phyloP scores from a whole-genome alignment of 176 grass and related monocot genomes.

The Zoysia japonica region DNA sequence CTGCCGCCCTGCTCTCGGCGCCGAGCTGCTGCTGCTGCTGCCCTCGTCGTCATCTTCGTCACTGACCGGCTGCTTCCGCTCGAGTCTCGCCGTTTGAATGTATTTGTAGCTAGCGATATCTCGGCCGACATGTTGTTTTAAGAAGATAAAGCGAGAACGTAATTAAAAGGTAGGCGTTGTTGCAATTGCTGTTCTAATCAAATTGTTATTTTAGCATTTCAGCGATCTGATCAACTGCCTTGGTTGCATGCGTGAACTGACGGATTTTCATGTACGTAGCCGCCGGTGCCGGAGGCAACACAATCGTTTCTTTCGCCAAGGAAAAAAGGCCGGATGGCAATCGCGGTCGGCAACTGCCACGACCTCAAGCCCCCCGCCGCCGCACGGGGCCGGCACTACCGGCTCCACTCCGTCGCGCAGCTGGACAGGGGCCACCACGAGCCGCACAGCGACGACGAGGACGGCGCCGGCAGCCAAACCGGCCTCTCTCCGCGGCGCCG shows the following conservation, averaged over 20 bases:
- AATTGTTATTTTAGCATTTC: not conserved
- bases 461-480: conserved; percentile 9
- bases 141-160: conserved; percentile 14
- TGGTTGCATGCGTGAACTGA: not conserved
- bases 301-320: not conserved
- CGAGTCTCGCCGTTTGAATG: conserved; percentile 32
- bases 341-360: conserved; percentile 55
- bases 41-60: conserved; percentile 9
- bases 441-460: not conserved
- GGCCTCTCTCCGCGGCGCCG: conserved; percentile 52
- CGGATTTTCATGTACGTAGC: not conserved
- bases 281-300: conserved; percentile 21
- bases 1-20: not conserved
- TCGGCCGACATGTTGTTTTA: conserved; percentile 36
- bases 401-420: conserved; percentile 65
- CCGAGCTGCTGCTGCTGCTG: not conserved
- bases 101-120: conserved; percentile 27
- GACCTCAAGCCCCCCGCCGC: conserved; percentile 49
- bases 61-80: conserved; percentile 2
- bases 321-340: conserved; percentile 45
- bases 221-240: not conserved
- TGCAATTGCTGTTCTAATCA: not conserved
- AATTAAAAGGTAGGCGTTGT: conserved; percentile 28
- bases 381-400: conserved; percentile 51
- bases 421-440: conserved; percentile 39